phyloP scores from a whole-genome alignment of 2,329 filamentous ascomycete genomes.

The Pseudopyrenochaeta lycopersici region DNA sequence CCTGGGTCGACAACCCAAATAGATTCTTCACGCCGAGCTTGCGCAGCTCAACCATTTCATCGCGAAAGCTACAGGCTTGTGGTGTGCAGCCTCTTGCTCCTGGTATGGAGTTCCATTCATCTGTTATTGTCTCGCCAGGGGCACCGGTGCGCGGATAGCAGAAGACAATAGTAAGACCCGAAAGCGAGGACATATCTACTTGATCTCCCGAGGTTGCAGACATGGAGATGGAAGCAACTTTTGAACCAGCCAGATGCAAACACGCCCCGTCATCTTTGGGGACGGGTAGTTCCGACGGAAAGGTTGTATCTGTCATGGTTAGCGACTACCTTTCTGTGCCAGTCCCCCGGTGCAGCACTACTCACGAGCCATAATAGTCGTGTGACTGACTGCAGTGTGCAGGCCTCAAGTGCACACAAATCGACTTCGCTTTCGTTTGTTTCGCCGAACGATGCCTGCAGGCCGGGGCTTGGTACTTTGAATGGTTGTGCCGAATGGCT shows the following conservation, averaged over 20 bases:
- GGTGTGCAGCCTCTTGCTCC: conserved; percentile 55
- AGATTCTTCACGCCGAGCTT: conserved; percentile 35
- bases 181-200: conserved; percentile 44
- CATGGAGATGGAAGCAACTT: conserved; percentile 42
- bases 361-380: conserved; percentile 28
- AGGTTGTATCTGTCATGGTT: conserved; percentile 28
- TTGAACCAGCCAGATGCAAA: conserved; percentile 43
- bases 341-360: conserved; percentile 11
- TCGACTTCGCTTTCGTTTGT: not conserved
- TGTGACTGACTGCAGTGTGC: not conserved
- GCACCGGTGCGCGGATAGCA: conserved; percentile 54
- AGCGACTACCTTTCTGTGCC: conserved; percentile 12
- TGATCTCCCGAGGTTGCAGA: conserved; percentile 40
- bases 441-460: not conserved
- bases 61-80: conserved; percentile 56
- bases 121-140: conserved; percentile 51
- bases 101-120: conserved; percentile 54
- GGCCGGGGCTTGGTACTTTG: not conserved
- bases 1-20: conserved; percentile 53
- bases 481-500: not conserved
- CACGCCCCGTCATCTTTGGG: conserved; percentile 54
- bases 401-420: not conserved
- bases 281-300: conserved; percentile 48
- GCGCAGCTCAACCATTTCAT: conserved; percentile 30
- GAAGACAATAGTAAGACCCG: conserved; percentile 53